These are phyloP conservation scores for Dendrobium huoshanense DNA, from an alignment of 106 monocot genomes.

Conservation along the genomic window DNA sequence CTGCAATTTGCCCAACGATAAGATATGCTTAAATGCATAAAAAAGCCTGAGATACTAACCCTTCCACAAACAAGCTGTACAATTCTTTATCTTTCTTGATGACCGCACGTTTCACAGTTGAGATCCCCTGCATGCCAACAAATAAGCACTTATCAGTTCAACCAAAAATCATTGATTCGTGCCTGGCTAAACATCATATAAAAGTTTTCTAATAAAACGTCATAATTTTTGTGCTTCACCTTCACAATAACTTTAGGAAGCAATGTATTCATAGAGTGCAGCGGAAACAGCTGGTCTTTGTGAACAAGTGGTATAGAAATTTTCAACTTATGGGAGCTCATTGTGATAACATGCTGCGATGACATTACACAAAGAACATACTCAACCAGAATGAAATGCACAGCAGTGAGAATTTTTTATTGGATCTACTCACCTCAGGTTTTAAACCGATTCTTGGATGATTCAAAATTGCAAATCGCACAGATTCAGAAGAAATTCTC, in stretches of 20 bases:
- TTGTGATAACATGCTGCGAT: slow-evolving; percentile 49
- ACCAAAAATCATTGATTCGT: background rate
- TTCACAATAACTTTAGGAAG: slow-evolving; percentile 91
- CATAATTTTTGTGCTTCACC: slow-evolving; percentile 29
- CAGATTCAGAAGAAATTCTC: slow-evolving; percentile 57
- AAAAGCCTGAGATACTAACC: slow-evolving; percentile 40
- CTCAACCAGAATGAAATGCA: background rate
- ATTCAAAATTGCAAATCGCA: slow-evolving; percentile 60
- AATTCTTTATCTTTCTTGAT: slow-evolving; percentile 31
- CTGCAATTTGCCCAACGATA: too few relatives aligned
- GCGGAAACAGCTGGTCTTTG: slow-evolving; percentile 39
- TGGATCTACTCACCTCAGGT: slow-evolving; percentile 42
- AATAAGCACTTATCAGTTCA: background rate
- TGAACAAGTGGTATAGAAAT: slow-evolving; percentile 45
- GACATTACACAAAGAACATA: background rate
- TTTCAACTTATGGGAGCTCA: slow-evolving; percentile 42
- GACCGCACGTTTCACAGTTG: slow-evolving; percentile 70
- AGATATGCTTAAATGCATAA: background rate
- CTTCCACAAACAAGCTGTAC: slow-evolving; percentile 76
- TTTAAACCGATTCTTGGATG: slow-evolving; percentile 75
- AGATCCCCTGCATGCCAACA: slow-evolving; percentile 57
- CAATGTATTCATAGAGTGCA: slow-evolving; percentile 43
- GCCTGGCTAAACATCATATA: background rate
- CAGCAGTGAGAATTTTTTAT: background rate
- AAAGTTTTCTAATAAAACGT: background rate